These are phyloP conservation scores for Fusarium hostae DNA, from an alignment of 2,329 filamentous ascomycete species.

Conservation along the genomic window DNA sequence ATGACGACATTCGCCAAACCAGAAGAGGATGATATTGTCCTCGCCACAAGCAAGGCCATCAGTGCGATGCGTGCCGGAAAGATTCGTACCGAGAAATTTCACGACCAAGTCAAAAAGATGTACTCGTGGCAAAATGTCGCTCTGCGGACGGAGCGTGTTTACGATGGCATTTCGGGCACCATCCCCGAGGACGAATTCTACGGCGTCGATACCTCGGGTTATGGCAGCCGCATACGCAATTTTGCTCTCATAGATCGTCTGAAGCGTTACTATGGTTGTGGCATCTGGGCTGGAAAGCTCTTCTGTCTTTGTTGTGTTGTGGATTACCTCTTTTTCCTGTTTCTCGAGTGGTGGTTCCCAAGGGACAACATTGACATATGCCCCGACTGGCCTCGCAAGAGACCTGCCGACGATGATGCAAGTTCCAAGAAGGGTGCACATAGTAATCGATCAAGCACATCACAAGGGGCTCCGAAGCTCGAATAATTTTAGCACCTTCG, in stretches of 20 bases:
- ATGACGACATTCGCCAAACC: conserved; percentile 99
- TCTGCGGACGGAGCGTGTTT: conserved; percentile 91
- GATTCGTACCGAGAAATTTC: conserved; percentile 91
- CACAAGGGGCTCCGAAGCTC: conserved; percentile 44
- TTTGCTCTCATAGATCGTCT: conserved; percentile 94
- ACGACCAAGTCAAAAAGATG: conserved; percentile 97
- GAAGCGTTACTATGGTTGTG: conserved; percentile 97
- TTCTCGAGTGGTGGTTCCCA: conserved; percentile 88
- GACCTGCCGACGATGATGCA: conserved; percentile 46
- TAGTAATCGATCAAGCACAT: conserved; percentile 50
- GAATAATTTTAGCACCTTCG: conserved; percentile 20
- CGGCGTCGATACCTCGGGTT: conserved; percentile 77
- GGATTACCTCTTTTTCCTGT: conserved; percentile 90
- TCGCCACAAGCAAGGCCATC: conserved; percentile 90
- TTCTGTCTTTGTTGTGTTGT: conserved; percentile 96
- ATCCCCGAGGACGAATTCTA: conserved; percentile 90
- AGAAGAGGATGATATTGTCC: conserved; percentile 93
- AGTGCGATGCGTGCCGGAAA: conserved; percentile 84
- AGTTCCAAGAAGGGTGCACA: conserved; percentile 44
- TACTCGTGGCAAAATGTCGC: conserved; percentile 99
- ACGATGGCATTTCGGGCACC: conserved; percentile 90
- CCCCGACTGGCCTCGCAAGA: conserved; percentile 90
- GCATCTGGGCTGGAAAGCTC: conserved; percentile 97
- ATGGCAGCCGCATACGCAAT: conserved; percentile 79
- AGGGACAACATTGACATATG: conserved; percentile 88